Conservation (phyloP, 148 eudicot species). For the Camellia granthamiana region DNA sequence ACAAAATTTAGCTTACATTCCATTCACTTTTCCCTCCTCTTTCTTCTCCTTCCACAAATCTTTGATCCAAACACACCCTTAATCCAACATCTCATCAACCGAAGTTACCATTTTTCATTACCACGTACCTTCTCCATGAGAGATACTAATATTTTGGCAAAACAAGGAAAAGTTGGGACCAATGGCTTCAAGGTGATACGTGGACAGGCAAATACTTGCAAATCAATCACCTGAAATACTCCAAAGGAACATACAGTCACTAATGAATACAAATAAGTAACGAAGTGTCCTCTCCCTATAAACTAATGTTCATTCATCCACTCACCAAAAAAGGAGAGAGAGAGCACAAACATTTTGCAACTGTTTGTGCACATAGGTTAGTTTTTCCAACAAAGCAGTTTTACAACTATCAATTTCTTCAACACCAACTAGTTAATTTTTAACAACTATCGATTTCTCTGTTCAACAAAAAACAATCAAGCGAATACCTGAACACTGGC, state of each 20-base stretch:
- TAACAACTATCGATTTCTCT: neutral
- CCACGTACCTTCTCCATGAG: conserved; percentile 83
- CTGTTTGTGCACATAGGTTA: too few species aligned
- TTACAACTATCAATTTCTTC: neutral
- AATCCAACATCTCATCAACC: neutral
- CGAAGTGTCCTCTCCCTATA: neutral
- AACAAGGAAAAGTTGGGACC: conserved; percentile 93
- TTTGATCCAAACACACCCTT: neutral
- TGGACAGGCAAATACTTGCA: conserved; percentile 94
- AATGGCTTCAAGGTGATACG: conserved; percentile 92
- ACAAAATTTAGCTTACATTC: too few species aligned
- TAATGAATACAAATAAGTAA: neutral
- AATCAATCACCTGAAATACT: conserved; percentile 73
- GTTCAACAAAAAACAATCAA: neutral
- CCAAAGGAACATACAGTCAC: neutral
- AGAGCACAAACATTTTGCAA: neutral
- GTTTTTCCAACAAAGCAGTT: neutral
- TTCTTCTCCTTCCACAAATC: too few species aligned
- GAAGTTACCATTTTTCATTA: neutral
- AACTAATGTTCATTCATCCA: neutral
- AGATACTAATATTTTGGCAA: conserved; percentile 77
- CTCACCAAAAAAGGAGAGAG: neutral
- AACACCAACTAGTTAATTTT: neutral
- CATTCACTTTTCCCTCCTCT: too few species aligned
- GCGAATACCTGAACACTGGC: conserved; percentile 79